Evolutionary conservation across 805 yeast genomes (phyloP).

Genomic region (Lipomyces yamanashiensis): DNA sequence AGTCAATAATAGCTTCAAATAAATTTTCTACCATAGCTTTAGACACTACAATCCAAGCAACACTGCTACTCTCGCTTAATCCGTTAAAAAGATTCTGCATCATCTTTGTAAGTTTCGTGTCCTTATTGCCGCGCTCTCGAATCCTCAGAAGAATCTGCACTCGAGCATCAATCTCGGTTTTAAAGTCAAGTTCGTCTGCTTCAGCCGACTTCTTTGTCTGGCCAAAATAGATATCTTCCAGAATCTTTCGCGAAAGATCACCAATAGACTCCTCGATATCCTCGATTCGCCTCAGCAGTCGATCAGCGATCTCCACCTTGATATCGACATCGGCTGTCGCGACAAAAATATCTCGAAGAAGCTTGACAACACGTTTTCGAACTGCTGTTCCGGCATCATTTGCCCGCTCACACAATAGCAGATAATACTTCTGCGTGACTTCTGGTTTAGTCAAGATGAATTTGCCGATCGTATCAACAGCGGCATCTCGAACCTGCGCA

Average conservation of each 20-base stretch:
- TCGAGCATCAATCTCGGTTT: constrained; percentile 18
- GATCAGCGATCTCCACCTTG: constrained; percentile 55
- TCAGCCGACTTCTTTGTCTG: constrained; percentile 2
- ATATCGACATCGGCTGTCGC: constrained; percentile 42
- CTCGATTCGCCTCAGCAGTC: constrained; percentile 59
- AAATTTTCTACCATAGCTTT: constrained; percentile 46
- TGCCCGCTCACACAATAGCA: constrained; percentile 53
- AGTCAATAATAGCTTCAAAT: constrained; percentile 49
- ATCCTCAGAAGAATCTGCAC: constrained; percentile 14
- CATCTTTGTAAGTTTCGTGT: constrained; percentile 17
- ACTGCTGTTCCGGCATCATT: constrained; percentile 68
- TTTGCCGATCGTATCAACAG: constrained; percentile 64
- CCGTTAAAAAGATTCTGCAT: constrained; percentile 15
- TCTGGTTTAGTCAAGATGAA: constrained; percentile 53
- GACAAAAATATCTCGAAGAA: constrained; percentile 56
- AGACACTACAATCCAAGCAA: background rate
- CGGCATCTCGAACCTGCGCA: constrained; percentile 76
- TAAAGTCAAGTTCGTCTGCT: constrained; percentile 12
- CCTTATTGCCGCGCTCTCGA: constrained; percentile 23
- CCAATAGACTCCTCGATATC: constrained; percentile 63
- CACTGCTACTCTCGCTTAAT: background rate
- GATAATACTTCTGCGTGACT: constrained; percentile 55
- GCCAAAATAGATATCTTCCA: constrained; percentile 28
- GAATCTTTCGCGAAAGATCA: constrained; percentile 18
- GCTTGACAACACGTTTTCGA: constrained; percentile 62